Evolutionary conservation across 2,329 filamentous ascomycete species (phyloP).

Genomic region (Colletotrichum sp.): DNA sequence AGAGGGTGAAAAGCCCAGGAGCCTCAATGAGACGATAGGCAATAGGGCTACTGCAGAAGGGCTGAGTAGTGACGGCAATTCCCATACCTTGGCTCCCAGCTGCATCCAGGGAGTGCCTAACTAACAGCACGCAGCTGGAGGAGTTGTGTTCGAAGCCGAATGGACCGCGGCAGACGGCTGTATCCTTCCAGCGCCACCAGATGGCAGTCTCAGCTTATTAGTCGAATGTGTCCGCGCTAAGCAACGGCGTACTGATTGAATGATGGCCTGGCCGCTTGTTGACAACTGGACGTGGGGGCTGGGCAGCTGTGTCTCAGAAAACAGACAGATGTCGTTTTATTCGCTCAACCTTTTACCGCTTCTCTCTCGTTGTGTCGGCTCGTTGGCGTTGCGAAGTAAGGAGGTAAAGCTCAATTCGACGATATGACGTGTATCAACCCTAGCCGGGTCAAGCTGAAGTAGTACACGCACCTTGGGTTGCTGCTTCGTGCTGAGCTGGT

Average conservation of each 20-base stretch:
- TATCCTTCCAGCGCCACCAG: constrained; percentile 17
- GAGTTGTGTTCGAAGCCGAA: constrained; percentile 12
- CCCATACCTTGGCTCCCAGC: constrained; percentile 1
- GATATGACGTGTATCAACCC: not conserved
- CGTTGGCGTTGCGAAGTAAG: not conserved
- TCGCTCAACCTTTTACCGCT: constrained; percentile 5
- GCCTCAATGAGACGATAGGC: not conserved
- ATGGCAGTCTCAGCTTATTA: constrained; percentile 12
- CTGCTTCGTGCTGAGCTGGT: not conserved
- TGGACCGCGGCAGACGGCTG: constrained; percentile 17
- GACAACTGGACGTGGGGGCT: constrained; percentile 12
- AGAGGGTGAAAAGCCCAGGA: not conserved
- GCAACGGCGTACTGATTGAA: not conserved
- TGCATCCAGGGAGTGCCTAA: not conserved
- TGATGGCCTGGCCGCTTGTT: constrained; percentile 2
- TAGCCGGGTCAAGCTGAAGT: not conserved
- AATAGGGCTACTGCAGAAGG: not conserved
- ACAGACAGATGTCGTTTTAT: not conserved
- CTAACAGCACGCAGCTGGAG: not conserved
- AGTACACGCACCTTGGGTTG: not conserved
- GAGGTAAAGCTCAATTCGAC: not conserved
- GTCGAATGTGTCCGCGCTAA: not conserved
- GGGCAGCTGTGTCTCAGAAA: constrained; percentile 17
- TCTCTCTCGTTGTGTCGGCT: not conserved
- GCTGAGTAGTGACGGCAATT: not conserved